Percentiles rank a stretch among this genome's conserved stretches.
Evolutionary conservation across 169 alveolate species (phyloP).

Genomic region (Condylostoma magnum): DNA sequence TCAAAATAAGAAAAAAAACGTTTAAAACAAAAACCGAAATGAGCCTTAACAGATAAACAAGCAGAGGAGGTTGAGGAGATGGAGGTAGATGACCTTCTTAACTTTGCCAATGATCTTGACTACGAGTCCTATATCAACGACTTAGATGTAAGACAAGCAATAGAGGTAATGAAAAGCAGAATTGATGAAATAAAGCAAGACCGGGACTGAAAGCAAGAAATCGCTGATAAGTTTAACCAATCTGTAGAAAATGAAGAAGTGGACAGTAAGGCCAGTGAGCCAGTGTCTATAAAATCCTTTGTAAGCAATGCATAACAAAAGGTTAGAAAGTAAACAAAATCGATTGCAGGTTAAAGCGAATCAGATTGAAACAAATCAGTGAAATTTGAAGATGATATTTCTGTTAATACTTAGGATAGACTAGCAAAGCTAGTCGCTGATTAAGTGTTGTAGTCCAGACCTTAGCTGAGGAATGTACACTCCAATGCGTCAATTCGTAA

Average conservation of each 20-base stretch:
- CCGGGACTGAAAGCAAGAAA: slow-evolving; percentile 58
- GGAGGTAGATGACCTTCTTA: slow-evolving; percentile 59
- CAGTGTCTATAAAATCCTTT: slow-evolving; percentile 30
- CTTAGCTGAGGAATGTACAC: slow-evolving; percentile 58
- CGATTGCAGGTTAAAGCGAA: slow-evolving; percentile 32
- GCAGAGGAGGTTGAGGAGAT: slow-evolving; percentile 24
- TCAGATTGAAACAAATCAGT: slow-evolving; percentile 62
- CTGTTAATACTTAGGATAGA: slow-evolving; percentile 56
- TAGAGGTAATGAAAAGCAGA: slow-evolving; percentile 53
- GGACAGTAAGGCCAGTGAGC: too few relatives aligned
- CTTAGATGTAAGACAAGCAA: slow-evolving; percentile 63
- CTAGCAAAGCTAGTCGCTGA: slow-evolving; percentile 66
- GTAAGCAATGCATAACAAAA: slow-evolving; percentile 25
- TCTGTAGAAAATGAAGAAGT: slow-evolving; percentile 30
- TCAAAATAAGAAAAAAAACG: too few relatives aligned
- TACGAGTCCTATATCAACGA: slow-evolving; percentile 66
- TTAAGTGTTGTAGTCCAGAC: slow-evolving; percentile 45
- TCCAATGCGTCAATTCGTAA: slow-evolving; percentile 58
- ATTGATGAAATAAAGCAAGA: slow-evolving; percentile 61
- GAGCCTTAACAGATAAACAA: slow-evolving; percentile 40
- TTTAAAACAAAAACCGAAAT: slow-evolving; percentile 31
- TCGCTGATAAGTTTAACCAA: slow-evolving; percentile 43
- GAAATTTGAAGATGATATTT: slow-evolving; percentile 27
- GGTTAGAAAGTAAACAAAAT: slow-evolving; percentile 14
- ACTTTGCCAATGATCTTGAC: slow-evolving; percentile 62